Conservation (phyloP, 371 early-diverging fungal species). For the Phascolomyces articulosus region DNA sequence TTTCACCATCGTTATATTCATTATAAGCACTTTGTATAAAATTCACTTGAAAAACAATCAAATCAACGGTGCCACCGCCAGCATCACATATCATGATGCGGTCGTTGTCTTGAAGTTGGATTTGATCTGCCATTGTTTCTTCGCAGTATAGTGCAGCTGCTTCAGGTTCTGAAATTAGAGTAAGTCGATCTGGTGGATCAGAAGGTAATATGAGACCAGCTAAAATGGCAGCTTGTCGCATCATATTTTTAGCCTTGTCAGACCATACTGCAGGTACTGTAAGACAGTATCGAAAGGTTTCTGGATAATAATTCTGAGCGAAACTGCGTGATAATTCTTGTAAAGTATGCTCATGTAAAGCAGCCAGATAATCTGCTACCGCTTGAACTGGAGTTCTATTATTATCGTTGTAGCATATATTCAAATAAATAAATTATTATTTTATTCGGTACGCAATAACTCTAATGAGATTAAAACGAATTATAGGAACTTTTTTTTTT, state of each 20-base stretch:
- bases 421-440: no score
- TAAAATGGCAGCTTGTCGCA: constrained; percentile 58
- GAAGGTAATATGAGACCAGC: constrained; percentile 50
- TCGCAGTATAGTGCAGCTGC: constrained; percentile 65
- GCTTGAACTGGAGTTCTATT: constrained; percentile 33
- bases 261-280: constrained; percentile 59
- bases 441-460: no score
- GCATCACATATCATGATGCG: constrained; percentile 67
- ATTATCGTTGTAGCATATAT: no score
- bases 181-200: constrained; percentile 56
- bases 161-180: constrained; percentile 63
- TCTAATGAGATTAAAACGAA: no score
- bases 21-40: no score
- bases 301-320: constrained; percentile 44
- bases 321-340: constrained; percentile 44
- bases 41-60: constrained; percentile 52
- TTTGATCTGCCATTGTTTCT: constrained; percentile 53
- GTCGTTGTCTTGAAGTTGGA: constrained; percentile 50
- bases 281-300: constrained; percentile 47
- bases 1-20: no score
- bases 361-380: constrained; percentile 44
- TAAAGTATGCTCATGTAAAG: constrained; percentile 40
- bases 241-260: constrained; percentile 53
- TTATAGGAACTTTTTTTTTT: no score
- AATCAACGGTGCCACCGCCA: constrained; percentile 67